Evolutionary conservation across 176 grass and related monocot species (phyloP).

Genomic region (Bolboschoenus planiculmis): DNA sequence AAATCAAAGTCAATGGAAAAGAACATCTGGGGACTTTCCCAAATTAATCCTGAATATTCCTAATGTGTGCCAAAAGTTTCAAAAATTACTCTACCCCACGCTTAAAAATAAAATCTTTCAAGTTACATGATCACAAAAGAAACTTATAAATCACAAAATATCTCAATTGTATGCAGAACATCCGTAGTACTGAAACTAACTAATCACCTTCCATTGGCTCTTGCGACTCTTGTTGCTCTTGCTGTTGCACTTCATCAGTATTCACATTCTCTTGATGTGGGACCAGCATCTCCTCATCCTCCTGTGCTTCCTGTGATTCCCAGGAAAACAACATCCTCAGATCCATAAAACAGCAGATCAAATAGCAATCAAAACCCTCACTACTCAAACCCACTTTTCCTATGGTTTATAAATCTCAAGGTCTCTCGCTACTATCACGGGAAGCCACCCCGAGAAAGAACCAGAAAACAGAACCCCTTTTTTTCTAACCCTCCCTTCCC

Average conservation of each 20-base stretch:
- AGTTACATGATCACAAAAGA: slow-evolving; percentile 26
- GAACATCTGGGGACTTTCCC: not conserved
- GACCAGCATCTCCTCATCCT: slow-evolving; percentile 83
- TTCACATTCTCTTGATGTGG: slow-evolving; percentile 56
- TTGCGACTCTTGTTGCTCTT: slow-evolving; percentile 36
- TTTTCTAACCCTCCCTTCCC: not conserved
- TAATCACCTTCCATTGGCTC: slow-evolving; percentile 90
- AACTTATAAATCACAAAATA: slow-evolving; percentile 20
- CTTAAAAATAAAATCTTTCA: not conserved
- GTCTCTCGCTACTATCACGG: not conserved
- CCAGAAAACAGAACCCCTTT: not conserved
- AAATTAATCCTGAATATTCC: not conserved
- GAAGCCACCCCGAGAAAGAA: not conserved
- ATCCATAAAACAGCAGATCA: slow-evolving; percentile 33
- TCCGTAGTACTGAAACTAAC: not conserved
- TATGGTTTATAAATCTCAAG: not conserved
- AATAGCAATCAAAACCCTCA: not conserved
- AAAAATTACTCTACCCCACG: not conserved
- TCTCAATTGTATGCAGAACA: slow-evolving; percentile 2
- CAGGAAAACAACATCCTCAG: slow-evolving; percentile 33
- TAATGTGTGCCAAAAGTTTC: not conserved
- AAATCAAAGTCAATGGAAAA: not conserved
- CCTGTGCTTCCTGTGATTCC: slow-evolving; percentile 33
- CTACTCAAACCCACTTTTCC: not conserved
- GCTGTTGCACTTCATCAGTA: slow-evolving; percentile 26